phyloP scores from a whole-genome alignment of 768 basidiomycete species.

The Amanita polypyramis region DNA sequence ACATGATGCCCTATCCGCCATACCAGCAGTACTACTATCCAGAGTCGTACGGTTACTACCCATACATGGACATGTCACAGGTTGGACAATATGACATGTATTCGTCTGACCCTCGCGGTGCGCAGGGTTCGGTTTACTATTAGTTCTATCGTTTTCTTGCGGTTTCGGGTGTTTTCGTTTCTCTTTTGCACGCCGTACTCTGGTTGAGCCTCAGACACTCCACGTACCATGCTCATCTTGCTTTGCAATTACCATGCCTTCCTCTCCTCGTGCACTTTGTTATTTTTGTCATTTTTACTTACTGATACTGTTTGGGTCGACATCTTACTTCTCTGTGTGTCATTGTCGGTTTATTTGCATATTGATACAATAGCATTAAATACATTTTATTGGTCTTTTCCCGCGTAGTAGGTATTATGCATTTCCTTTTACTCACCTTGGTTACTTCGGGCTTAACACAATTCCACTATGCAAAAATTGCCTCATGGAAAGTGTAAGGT shows the following conservation, averaged over 20 bases:
- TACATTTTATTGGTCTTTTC: conserved; percentile 1
- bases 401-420: background rate
- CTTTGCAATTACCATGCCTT: conserved; percentile 1
- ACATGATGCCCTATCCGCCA: conserved; percentile 44
- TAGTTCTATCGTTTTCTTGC: conserved; percentile 23
- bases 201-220: background rate
- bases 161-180: conserved; percentile 7
- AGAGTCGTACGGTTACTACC: conserved; percentile 55
- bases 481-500: background rate
- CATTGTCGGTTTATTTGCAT: conserved; percentile 5
- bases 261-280: background rate
- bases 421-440: background rate
- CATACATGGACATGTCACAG: conserved; percentile 61
- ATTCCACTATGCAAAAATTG: background rate
- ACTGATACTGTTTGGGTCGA: background rate
- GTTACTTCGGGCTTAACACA: background rate
- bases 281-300: conserved; percentile 3
- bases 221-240: background rate
- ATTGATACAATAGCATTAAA: conserved; percentile 5
- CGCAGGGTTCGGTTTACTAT: conserved; percentile 51
- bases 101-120: conserved; percentile 34
- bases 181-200: conserved; percentile 8
- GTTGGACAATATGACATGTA: conserved; percentile 61
- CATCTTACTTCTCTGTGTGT: conserved; percentile 3
- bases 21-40: conserved; percentile 68